A percentile compares a stretch with the other conserved stretches of the same genome.
These are phyloP conservation scores for Aspergillus baeticus DNA, from an alignment of 495 filamentous ascomycete species.

Conservation along the genomic window DNA sequence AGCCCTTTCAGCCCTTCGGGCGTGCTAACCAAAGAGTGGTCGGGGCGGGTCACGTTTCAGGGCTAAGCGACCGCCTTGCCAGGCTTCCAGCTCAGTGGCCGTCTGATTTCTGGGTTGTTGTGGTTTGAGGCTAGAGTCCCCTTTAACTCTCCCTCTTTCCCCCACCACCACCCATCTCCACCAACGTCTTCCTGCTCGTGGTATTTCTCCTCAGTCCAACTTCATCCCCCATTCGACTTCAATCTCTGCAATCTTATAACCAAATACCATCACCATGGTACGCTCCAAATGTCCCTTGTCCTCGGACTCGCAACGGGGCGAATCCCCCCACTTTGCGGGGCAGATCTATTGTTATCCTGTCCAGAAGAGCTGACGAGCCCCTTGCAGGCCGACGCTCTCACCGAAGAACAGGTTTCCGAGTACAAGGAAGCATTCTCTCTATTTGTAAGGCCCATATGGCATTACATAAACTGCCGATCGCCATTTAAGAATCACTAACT, in stretches of 20 bases:
- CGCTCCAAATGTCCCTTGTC: slow-evolving; percentile 11
- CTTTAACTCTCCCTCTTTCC: slow-evolving; percentile 16
- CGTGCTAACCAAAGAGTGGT: slow-evolving; percentile 8
- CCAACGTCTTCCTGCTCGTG: slow-evolving; percentile 12
- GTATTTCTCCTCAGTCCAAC: slow-evolving; percentile 17
- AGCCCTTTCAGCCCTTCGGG: slow-evolving; percentile 8
- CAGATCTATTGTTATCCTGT: slow-evolving; percentile 23
- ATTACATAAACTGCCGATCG: not conserved
- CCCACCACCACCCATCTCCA: slow-evolving; percentile 14
- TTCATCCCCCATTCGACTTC: slow-evolving; percentile 17
- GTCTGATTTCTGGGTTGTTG: slow-evolving; percentile 16
- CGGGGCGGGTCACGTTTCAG: slow-evolving; percentile 23
- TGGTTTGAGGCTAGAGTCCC: slow-evolving; percentile 18
- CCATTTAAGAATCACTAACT: slow-evolving; percentile 14
- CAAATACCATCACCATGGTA: slow-evolving; percentile 34
- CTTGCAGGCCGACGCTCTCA: slow-evolving; percentile 81
- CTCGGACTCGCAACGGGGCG: slow-evolving; percentile 10
- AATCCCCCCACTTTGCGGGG: slow-evolving; percentile 43
- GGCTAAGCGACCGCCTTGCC: slow-evolving; percentile 26
- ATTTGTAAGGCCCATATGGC: slow-evolving; percentile 73
- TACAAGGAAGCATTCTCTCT: slow-evolving; percentile 99
- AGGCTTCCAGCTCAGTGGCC: slow-evolving; percentile 17
- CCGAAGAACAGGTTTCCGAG: slow-evolving; percentile 99
- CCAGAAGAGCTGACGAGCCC: slow-evolving; percentile 25
- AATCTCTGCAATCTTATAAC: slow-evolving; percentile 6